Base-by-base conservation (phyloP, 73 alveolate species). In the Uronychia binucleata region DNA sequence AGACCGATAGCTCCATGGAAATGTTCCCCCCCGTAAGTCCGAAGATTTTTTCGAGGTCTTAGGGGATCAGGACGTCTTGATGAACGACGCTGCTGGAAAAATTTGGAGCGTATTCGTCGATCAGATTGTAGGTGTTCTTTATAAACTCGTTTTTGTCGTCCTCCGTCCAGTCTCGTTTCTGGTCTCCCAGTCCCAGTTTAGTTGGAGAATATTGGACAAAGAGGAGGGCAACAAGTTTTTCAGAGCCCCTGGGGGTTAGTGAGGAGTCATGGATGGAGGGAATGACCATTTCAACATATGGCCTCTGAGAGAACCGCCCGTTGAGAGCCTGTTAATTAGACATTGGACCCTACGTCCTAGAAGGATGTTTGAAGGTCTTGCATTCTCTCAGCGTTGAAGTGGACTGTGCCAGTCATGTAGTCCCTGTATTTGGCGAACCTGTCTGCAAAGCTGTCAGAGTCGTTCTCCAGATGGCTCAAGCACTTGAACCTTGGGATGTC, bases 21-120 rank as follows among this genome's bases (percentile, higher is more conserved):
- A 27, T 90, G 78, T 93, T 93, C 5, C 97, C 97, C 1, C 94
- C 97, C 34, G 97, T 90, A 87, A 93, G 34, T 29, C 88, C 91
- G 1, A 90, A 77, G 26, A 93, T 87, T 59, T 80, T 31, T 30
- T 93, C 96, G 19, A 93, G 83, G 31, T 93, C 97, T 19, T 74
- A 82, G 1, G 97, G 97, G 75, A 92, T 80, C 0, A 93, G 82
- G 35, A 83, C 82, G 77, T 93, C 97, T 28, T 80, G 77, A 31
- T 84, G 88, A 26, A 83, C 92, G 1, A 93, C 85, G 0, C 91
- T 31, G n/a, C 81, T 58, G 57, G 92, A 76, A 78, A 93, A 93
- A 81, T 80, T 80, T 0, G 97, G 97, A 0, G 97, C 97, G 82
- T 93, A 93, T 74, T 93, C 91, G 19, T 87, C 91, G 28, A 93